These are phyloP conservation scores for Myriangium duriaei DNA, from an alignment of 2,329 filamentous ascomycete genomes.

Conservation along the genomic window DNA sequence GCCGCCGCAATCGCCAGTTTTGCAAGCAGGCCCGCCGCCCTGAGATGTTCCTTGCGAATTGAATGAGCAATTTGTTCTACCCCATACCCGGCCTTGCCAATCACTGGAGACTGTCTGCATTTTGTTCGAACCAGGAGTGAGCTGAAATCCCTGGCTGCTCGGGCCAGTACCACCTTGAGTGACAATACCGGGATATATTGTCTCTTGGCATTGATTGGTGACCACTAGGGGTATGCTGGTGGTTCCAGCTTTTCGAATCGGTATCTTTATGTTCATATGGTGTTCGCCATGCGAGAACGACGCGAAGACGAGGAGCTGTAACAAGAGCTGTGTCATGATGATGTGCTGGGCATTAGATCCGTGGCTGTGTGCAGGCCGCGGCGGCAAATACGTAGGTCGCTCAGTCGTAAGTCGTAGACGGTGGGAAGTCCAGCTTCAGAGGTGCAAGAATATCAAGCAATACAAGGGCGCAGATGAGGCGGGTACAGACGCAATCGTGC, in stretches of 20 bases:
- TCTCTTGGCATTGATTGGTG: constrained; percentile 58
- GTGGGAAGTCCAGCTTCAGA: no score
- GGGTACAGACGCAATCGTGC: no score
- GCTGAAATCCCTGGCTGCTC: constrained; percentile 54
- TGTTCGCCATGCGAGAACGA: constrained; percentile 13
- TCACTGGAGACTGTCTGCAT: constrained; percentile 55
- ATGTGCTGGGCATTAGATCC: neutral
- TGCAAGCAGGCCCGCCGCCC: constrained; percentile 45
- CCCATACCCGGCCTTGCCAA: constrained; percentile 77
- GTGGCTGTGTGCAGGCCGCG: no score
- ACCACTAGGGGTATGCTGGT: constrained; percentile 42
- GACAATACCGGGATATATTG: constrained; percentile 63
- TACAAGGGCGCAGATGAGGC: no score
- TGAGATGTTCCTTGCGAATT: constrained; percentile 46
- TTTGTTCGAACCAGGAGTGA: constrained; percentile 45
- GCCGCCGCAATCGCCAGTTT: constrained; percentile 65
- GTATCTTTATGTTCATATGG: constrained; percentile 21
- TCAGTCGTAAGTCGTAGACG: no score
- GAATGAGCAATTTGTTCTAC: constrained; percentile 71
- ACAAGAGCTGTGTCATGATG: constrained; percentile 4
- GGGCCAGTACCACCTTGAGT: constrained; percentile 62
- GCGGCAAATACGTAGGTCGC: no score
- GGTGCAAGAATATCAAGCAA: no score
- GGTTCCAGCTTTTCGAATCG: constrained; percentile 15
- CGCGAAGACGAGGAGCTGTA: constrained; percentile 2